Evolutionary conservation across 1,284 basidiomycete species (phyloP).

Genomic region (Pyrrhoderma lamaoense): DNA sequence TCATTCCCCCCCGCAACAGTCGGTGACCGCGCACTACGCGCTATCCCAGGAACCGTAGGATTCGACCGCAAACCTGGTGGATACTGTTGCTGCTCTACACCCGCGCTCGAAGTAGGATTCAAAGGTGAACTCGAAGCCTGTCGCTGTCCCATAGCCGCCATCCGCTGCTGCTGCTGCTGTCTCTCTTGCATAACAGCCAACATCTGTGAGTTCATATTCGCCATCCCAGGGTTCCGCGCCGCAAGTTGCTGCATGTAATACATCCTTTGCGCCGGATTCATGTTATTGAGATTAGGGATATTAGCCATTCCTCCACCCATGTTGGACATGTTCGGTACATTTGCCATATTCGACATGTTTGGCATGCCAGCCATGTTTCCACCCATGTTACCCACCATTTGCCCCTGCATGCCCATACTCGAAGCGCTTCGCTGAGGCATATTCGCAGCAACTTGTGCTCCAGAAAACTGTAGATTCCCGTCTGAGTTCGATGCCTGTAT

Average conservation of each 20-base stretch:
- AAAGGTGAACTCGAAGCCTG: slow-evolving; percentile 30
- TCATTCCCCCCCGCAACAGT: slow-evolving; percentile 38
- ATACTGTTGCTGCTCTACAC: slow-evolving; percentile 13
- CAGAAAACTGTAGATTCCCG: slow-evolving; percentile 3
- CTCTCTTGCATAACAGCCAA: slow-evolving; percentile 31
- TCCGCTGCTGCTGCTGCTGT: slow-evolving; percentile 27
- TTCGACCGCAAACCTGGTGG: slow-evolving; percentile 38
- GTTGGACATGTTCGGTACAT: too few relatives aligned
- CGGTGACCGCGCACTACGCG: slow-evolving; percentile 61
- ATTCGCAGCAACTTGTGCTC: not conserved
- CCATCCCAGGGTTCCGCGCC: slow-evolving; percentile 20
- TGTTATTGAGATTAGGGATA: slow-evolving; percentile 23
- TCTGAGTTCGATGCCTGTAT: slow-evolving; percentile 2
- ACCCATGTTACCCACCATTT: slow-evolving; percentile 12
- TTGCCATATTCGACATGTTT: not conserved
- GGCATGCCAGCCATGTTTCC: slow-evolving; percentile 12
- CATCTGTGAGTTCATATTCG: slow-evolving; percentile 25
- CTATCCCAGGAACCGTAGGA: slow-evolving; percentile 59
- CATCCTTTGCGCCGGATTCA: not conserved
- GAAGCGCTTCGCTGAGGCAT: not conserved
- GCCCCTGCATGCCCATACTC: slow-evolving; percentile 2
- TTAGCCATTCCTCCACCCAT: slow-evolving; percentile 18
- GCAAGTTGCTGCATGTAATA: slow-evolving; percentile 28
- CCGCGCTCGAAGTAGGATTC: slow-evolving; percentile 24
- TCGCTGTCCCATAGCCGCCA: slow-evolving; percentile 24